Conservation (phyloP, 2,329 filamentous ascomycete genomes). For the Sordariomycetes sp. region DNA sequence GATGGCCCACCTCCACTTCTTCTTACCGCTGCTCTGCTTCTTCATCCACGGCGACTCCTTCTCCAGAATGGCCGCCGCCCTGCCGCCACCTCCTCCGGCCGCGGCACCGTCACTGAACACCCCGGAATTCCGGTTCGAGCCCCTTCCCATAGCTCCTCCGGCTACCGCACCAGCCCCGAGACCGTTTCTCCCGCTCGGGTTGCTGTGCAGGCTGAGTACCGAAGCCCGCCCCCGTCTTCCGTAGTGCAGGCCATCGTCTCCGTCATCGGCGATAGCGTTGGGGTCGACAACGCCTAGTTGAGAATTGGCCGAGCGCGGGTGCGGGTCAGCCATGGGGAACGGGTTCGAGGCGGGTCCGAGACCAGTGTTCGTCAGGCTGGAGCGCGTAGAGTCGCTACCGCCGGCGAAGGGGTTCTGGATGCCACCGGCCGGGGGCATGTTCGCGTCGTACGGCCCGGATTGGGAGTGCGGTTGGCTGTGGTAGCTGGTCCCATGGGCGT, state of each 20-base stretch:
- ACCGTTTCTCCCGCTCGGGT: constrained; percentile 15
- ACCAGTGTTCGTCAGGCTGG: constrained; percentile 25
- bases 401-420: constrained; percentile 2
- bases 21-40: constrained; percentile 43
- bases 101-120: not conserved
- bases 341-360: constrained; percentile 17
- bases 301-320: constrained; percentile 15
- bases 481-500: constrained; percentile 11
- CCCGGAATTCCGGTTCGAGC: constrained; percentile 4
- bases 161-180: constrained; percentile 31
- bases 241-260: constrained; percentile 66
- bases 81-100: constrained; percentile 1
- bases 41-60: constrained; percentile 32
- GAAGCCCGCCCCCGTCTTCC: constrained; percentile 36
- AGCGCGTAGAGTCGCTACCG: constrained; percentile 17
- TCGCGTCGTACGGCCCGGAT: constrained; percentile 1
- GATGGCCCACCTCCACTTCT: constrained; percentile 59
- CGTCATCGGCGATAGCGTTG: constrained; percentile 72
- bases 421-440: not conserved
- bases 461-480: constrained; percentile 9
- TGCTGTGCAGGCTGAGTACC: constrained; percentile 34
- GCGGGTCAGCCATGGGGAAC: not conserved
- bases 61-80: constrained; percentile 4
- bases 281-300: constrained; percentile 55
- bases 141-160: constrained; percentile 25